phyloP scores from a whole-genome alignment of 2,329 filamentous ascomycete genomes.

The Fusarium xylarioides region DNA sequence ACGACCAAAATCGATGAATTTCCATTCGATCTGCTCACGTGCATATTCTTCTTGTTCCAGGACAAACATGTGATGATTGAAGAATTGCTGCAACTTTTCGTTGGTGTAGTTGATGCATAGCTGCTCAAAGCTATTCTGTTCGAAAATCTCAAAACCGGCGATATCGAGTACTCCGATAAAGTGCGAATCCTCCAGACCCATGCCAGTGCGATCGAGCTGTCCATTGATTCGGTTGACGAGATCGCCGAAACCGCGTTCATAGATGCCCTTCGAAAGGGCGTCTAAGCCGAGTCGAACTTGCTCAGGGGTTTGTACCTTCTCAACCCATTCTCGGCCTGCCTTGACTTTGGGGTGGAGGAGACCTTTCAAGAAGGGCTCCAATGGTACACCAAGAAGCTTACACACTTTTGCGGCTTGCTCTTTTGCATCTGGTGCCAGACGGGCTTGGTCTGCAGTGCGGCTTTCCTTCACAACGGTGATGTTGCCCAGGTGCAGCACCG shows the following conservation, averaged over 20 bases:
- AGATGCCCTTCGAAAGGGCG: conserved; percentile 95
- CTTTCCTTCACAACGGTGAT: conserved; percentile 91
- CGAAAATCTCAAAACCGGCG: conserved; percentile 98
- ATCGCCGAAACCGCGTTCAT: conserved; percentile 94
- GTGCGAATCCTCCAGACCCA: conserved; percentile 85
- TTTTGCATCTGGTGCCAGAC: conserved; percentile 78
- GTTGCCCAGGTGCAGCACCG: conserved; percentile 93
- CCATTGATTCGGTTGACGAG: conserved; percentile 91
- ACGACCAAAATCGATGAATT: conserved; percentile 98
- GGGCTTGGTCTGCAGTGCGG: conserved; percentile 87
- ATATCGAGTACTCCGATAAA: conserved; percentile 99
- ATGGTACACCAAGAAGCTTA: conserved; percentile 81
- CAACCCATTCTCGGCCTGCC: conserved; percentile 96
- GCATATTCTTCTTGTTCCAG: conserved; percentile 98
- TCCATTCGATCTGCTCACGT: conserved; percentile 97
- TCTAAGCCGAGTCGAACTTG: conserved; percentile 92
- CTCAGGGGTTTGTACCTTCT: conserved; percentile 97
- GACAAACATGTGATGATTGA: conserved; percentile 99
- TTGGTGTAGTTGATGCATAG: conserved; percentile 99
- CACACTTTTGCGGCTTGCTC: conserved; percentile 82
- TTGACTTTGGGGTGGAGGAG: conserved; percentile 93
- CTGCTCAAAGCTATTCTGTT: conserved; percentile 98
- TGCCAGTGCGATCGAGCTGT: conserved; percentile 86
- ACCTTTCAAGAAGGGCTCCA: conserved; percentile 87
- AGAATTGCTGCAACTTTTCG: conserved; percentile 98